Evolutionary conservation across 192 early-diverging fungal species (phyloP).

Genomic region (Physocladia obscura): DNA sequence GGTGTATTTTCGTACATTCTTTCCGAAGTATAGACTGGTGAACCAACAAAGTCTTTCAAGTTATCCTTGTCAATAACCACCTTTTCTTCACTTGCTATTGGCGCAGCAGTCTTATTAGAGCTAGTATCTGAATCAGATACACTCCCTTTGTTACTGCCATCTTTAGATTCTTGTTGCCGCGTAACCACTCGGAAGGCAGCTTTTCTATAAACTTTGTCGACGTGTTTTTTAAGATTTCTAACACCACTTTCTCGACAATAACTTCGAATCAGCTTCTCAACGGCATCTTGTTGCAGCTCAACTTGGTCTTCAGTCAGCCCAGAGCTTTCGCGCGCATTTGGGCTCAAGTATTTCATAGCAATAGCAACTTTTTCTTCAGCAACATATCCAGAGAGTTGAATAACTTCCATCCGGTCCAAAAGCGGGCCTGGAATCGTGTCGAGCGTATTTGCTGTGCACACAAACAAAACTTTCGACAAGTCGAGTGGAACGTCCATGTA

Average conservation of each 20-base stretch:
- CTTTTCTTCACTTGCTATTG: slow-evolving; percentile 31
- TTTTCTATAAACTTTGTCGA: slow-evolving; percentile 98
- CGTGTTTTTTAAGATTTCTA: slow-evolving; percentile 96
- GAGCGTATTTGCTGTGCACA: slow-evolving; percentile 96
- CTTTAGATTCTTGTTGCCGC: slow-evolving; percentile 36
- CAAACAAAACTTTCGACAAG: slow-evolving; percentile 96
- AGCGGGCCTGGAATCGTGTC: slow-evolving; percentile 97
- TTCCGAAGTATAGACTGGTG: slow-evolving; percentile 83
- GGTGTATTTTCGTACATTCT: slow-evolving; percentile 88
- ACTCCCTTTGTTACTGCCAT: too few relatives aligned
- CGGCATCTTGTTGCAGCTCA: slow-evolving; percentile 60
- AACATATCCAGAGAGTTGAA: slow-evolving; percentile 78
- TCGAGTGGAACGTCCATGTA: slow-evolving; percentile 99
- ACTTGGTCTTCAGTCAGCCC: slow-evolving; percentile 63
- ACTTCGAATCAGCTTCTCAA: slow-evolving; percentile 80
- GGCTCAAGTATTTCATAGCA: slow-evolving; percentile 87
- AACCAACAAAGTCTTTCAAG: slow-evolving; percentile 92
- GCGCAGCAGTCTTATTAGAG: slow-evolving; percentile 2
- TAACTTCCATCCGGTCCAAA: slow-evolving; percentile 99
- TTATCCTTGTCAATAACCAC: slow-evolving; percentile 68
- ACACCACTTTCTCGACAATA: slow-evolving; percentile 98
- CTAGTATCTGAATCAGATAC: slow-evolving; percentile 32
- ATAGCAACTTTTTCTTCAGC: slow-evolving; percentile 79
- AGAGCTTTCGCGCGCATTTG: slow-evolving; percentile 75
- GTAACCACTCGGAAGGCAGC: slow-evolving; percentile 86